A percentile compares a stretch with the other conserved stretches of the same genome.
phyloP scores from a whole-genome alignment of 441 rosid species.

The Bocquillonia castaneifolia region DNA sequence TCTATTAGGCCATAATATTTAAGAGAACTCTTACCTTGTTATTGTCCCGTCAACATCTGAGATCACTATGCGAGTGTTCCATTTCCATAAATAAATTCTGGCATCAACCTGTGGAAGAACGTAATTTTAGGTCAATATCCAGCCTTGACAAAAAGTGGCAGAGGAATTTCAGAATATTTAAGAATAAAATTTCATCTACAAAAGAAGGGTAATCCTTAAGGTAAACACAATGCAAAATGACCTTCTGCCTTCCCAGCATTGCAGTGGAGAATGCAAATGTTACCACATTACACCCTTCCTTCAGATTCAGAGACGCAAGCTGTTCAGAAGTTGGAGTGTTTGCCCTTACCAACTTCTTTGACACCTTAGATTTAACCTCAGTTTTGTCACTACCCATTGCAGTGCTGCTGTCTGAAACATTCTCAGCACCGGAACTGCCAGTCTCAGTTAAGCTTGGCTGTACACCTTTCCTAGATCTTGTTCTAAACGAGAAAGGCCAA shows the following conservation, averaged over 20 bases:
- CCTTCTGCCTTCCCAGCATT: slow-evolving; percentile 93
- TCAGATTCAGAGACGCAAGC: slow-evolving; percentile 72
- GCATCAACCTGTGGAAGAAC: slow-evolving; percentile 70
- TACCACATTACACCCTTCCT: slow-evolving; percentile 69
- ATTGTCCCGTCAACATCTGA: slow-evolving; percentile 99
- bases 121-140: slow-evolving; percentile 7
- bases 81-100: slow-evolving; percentile 89
- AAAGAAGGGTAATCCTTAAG: slow-evolving; percentile 4
- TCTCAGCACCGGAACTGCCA: slow-evolving; percentile 31
- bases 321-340: slow-evolving; percentile 82
- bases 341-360: slow-evolving; percentile 51
- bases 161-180: slow-evolving; percentile 7
- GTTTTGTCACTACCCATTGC: slow-evolving; percentile 24
- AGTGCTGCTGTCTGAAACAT: slow-evolving; percentile 26
- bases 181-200: slow-evolving; percentile 1
- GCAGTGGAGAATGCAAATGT: slow-evolving; percentile 85
- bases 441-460: slow-evolving; percentile 29
- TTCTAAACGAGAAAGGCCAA: slow-evolving; percentile 76
- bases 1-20: not conserved
- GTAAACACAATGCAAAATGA: slow-evolving; percentile 23
- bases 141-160: not conserved
- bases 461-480: slow-evolving; percentile 39
- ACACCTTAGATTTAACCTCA: slow-evolving; percentile 34
- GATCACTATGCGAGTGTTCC: slow-evolving; percentile 82
- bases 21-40: slow-evolving; percentile 55